These are phyloP conservation scores for Beauveria medogensis DNA, from an alignment of 2,329 filamentous ascomycete genomes.

Conservation along the genomic window DNA sequence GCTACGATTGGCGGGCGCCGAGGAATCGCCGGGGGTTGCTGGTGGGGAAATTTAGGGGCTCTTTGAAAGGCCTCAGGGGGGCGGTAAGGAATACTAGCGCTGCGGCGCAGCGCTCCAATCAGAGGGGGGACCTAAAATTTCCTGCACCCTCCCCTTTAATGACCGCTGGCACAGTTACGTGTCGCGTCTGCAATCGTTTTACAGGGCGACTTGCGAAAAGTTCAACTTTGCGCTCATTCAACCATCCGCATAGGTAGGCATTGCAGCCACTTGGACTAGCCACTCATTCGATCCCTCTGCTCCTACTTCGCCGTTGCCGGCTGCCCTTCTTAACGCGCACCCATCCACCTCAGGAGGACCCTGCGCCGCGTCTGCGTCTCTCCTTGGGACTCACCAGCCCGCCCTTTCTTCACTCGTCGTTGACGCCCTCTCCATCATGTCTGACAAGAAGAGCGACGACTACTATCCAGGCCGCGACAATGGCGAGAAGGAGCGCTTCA, in stretches of 20 bases:
- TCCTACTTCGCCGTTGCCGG: not conserved
- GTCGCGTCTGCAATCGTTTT: conserved; percentile 6
- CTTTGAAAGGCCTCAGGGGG: not conserved
- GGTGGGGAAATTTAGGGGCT: not conserved
- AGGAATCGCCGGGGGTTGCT: too few species aligned
- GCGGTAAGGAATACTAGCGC: not conserved
- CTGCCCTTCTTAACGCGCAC: not conserved
- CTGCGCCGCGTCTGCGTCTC: not conserved
- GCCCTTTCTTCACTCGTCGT: not conserved
- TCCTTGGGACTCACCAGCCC: not conserved
- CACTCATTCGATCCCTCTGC: not conserved
- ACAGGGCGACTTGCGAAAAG: not conserved
- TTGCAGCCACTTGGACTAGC: not conserved
- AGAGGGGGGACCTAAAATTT: conserved; percentile 9
- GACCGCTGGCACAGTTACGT: not conserved
- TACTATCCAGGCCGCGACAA: conserved; percentile 7
- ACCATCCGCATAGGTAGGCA: not conserved
- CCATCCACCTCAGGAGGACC: not conserved
- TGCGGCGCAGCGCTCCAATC: conserved; percentile 6
- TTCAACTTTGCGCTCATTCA: not conserved
- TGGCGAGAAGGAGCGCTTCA: conserved; percentile 12
- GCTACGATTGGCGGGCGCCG: too few species aligned
- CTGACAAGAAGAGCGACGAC: conserved; percentile 12
- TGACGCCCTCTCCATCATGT: conserved; percentile 4
- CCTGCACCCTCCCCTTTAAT: conserved; percentile 10